phyloP scores from a whole-genome alignment of 2,329 filamentous ascomycete species.

The Verticillium zaregamsianum region DNA sequence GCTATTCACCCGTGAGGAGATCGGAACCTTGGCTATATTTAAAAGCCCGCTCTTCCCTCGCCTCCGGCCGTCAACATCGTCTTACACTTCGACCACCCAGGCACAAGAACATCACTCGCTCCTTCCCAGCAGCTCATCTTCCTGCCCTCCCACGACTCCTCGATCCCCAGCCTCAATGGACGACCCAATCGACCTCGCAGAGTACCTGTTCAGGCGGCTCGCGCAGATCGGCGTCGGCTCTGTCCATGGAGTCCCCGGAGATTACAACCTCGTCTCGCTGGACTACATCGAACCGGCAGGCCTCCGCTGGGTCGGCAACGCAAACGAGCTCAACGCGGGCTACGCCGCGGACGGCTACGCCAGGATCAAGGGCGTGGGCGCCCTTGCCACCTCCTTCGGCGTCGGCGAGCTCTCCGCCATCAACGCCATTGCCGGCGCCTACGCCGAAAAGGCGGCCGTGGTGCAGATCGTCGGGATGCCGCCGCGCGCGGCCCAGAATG shows the following conservation, averaged over 20 bases:
- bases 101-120: not conserved
- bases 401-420: conserved; percentile 55
- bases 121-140: not conserved
- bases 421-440: conserved; percentile 56
- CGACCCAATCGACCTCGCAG: conserved; percentile 40
- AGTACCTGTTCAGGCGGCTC: conserved; percentile 58
- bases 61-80: too few species aligned
- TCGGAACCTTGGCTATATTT: too few species aligned
- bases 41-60: too few species aligned
- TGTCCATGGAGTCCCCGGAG: conserved; percentile 47
- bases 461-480: conserved; percentile 56
- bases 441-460: conserved; percentile 50
- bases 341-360: conserved; percentile 57
- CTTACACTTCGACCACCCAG: too few species aligned
- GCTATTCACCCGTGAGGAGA: too few species aligned
- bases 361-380: conserved; percentile 44
- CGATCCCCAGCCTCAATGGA: not conserved
- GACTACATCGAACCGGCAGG: conserved; percentile 31
- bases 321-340: conserved; percentile 54
- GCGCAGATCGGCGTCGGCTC: conserved; percentile 54
- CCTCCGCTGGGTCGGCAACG: conserved; percentile 45
- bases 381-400: conserved; percentile 55
- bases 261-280: conserved; percentile 32
- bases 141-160: not conserved
- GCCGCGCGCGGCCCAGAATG: conserved; percentile 34